Evolutionary conservation across 768 basidiomycete species (phyloP), one percentile per base, ranked within the genome.

Genomic region (Cystobasidium tubakii): DNA sequence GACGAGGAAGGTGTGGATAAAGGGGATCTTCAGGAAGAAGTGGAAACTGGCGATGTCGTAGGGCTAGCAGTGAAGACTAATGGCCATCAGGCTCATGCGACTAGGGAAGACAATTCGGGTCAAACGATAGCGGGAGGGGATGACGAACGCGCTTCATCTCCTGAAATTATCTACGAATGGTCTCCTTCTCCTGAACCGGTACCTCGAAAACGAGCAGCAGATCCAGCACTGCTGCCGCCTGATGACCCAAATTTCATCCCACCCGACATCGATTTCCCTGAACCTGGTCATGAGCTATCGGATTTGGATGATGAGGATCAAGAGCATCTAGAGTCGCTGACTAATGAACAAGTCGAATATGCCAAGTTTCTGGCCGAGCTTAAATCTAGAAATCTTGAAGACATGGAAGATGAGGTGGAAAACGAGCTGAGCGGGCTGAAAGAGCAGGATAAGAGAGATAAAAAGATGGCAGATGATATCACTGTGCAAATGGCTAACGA

Each of bases 401-500:
- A 87, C 50, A 90, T 95, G 50, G 85, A 89, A 71, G 84, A 85
- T 66, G 96, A 98, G 81, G 93, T 98, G 54, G 91, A 96, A 80
- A 89, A 89, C 60, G 96, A 99, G 81, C 92, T 99, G 74, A 84
- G 85, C 75, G 83, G 84, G 13, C 83, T 99, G 53, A 88, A 93
- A 80, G 85, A 87, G 81, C 90, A 94, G 82, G 86, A 87, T 80
- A 94, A 91, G 81, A 87, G 87, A 34, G 92, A 92, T 25, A 88
- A 93, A 87, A 85, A 94, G 13, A 94, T 97, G 82, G 89, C 92
- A 1, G 96, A 97, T 79, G 92, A 97, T 79, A 87, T 98, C 76
- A 93, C 92, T 1, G 89, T 91, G 80, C 90, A 95, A 77, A 97
- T 95, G 93, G 85, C 95, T 66, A 84, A 87, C 3, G 96, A 98